Base-by-base conservation (phyloP, 148 eudicot species). In the Rhododendron henanense region DNA sequence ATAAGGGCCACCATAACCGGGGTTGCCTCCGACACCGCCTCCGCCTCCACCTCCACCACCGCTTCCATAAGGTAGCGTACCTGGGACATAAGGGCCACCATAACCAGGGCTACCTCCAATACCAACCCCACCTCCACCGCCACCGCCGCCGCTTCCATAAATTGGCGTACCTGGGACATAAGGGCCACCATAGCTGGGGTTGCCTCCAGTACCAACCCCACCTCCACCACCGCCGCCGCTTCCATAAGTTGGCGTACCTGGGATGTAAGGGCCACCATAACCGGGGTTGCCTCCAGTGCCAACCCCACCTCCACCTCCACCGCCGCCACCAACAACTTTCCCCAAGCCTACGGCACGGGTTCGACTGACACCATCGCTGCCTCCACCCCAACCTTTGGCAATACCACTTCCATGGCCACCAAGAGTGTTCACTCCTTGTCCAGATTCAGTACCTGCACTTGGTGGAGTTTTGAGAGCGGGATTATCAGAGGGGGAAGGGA, bases 141-240 rank as follows among this genome's bases (percentile, higher is more conserved):
- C 82, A 1, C 61, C 31, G 11, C 84, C 71, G 1, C 71, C 71
- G 5, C 61, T 18, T 3, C 82, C 61, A 48, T 14, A n/a, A 50
- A 0, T 8, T 45, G 37, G 59, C 37, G 28, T 14, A 2, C 59
- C 59, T 9, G 59, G 59, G 33, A 23, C 3, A 21, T 41, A 15
- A 41, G 77, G 80, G 50, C 57, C 57, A 47, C 28, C 35, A 23
- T 84, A 81, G 3, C n/a, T 44, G 51, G 80, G 84, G 18, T 75
- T 76, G 33, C 88, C 84, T 28, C 76, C 37, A 2, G 85, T 79
- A 33, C 78, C 48, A 7, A 55, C 35, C 1, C 87, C 82, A 3
- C 55, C 23, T 1, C 81, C 86, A 16, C 84, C 55, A 47, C 55
- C 80, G 47, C 69, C 80, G 47, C 69, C 59, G 15, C 3, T 6